Evolutionary conservation across 345 rosid species (phyloP).

Genomic region (Erysimum cheiranthoides): DNA sequence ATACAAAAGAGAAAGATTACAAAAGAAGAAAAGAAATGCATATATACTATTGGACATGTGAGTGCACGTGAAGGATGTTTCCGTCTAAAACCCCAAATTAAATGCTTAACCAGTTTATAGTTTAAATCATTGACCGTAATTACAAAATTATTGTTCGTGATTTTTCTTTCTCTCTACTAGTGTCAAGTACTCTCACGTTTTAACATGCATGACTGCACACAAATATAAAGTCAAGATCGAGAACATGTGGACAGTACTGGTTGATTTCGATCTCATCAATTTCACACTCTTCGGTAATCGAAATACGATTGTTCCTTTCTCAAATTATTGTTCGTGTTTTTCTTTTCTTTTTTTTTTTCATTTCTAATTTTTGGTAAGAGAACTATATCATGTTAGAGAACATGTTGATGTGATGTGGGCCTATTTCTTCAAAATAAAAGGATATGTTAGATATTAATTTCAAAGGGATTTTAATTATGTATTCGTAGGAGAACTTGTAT

Average conservation of each 20-base stretch:
- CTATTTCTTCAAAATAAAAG: background rate
- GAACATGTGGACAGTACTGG: conserved; percentile 25
- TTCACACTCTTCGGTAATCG: conserved; percentile 27
- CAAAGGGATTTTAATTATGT: too few relatives aligned
- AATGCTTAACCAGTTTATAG: conserved; percentile 27
- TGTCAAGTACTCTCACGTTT: conserved; percentile 17
- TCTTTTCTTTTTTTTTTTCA: too few relatives aligned
- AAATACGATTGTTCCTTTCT: conserved; percentile 5
- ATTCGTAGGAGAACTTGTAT: too few relatives aligned
- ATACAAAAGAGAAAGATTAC: background rate
- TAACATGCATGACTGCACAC: conserved; percentile 32
- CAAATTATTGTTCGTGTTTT: background rate
- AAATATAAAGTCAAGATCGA: conserved; percentile 31
- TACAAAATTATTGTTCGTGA: conserved; percentile 22
- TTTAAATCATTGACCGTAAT: conserved; percentile 35
- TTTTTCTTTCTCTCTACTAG: background rate
- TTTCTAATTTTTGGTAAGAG: too few relatives aligned
- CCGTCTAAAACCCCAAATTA: conserved; percentile 26
- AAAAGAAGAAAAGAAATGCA: conserved; percentile 28
- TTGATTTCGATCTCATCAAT: conserved; percentile 34
- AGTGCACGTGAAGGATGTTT: conserved; percentile 43
- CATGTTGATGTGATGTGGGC: conserved; percentile 1
- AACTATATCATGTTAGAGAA: too few relatives aligned
- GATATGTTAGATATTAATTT: background rate
- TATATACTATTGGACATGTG: conserved; percentile 41